A percentile compares a stretch with the other conserved stretches of the same genome.
These are phyloP conservation scores for Entamoeba dispar DNA, from an alignment of 208 protist genomes.

Conservation along the genomic window DNA sequence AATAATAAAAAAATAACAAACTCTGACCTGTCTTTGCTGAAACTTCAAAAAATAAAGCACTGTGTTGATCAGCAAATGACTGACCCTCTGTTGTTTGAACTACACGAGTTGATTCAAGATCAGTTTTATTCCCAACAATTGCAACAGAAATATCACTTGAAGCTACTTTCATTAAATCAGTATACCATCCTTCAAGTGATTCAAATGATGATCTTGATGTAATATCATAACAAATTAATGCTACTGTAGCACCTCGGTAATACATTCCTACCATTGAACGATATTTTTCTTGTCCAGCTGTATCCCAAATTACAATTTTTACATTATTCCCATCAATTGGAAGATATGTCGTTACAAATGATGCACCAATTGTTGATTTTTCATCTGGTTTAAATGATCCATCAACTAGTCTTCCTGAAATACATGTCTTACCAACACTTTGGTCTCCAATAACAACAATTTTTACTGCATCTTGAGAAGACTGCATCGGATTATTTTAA, in stretches of 20 bases:
- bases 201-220: constrained; percentile 1
- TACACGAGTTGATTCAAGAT: neutral
- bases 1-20: neutral
- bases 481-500: neutral
- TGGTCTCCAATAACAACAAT: neutral
- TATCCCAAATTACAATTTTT: neutral
- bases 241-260: neutral
- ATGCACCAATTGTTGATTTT: neutral
- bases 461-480: neutral
- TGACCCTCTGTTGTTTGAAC: neutral
- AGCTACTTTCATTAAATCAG: neutral
- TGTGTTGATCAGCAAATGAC: neutral
- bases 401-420: neutral
- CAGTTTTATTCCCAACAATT: neutral
- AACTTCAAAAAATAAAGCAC: neutral
- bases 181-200: neutral
- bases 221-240: constrained; percentile 1
- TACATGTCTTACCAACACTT: neutral
- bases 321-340: neutral
- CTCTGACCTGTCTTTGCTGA: neutral
- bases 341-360: neutral
- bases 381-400: neutral
- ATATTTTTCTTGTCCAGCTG: neutral
- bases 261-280: neutral
- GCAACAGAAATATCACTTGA: neutral